phyloP scores from a whole-genome alignment of 768 basidiomycete species.

The Hortiboletus flavorubellus region DNA sequence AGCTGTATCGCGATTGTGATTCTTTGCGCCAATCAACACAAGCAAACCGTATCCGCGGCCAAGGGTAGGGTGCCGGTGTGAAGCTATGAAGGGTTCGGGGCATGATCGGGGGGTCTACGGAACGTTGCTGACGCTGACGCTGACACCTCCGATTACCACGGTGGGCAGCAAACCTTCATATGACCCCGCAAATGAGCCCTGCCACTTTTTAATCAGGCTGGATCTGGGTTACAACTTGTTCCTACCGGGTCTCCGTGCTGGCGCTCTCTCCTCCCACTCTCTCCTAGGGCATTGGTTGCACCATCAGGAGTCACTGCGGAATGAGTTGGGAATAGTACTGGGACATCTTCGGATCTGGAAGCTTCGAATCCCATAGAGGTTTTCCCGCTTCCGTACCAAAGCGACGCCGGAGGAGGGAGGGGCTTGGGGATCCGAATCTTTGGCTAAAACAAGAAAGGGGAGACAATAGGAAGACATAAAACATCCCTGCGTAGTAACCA shows the following conservation, averaged over 20 bases:
- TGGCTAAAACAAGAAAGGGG: neutral
- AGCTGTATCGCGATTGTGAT: constrained; percentile 11
- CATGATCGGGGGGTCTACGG: constrained; percentile 7
- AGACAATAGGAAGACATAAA: neutral
- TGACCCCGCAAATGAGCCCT: constrained; percentile 15
- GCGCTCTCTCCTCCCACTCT: neutral
- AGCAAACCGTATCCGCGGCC: neutral
- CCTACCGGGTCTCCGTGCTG: constrained; percentile 13
- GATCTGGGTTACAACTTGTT: constrained; percentile 13
- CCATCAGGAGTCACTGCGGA: neutral
- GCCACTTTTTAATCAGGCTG: constrained; percentile 18
- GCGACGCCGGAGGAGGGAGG: neutral
- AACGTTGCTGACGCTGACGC: too few species aligned
- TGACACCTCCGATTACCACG: constrained; percentile 25
- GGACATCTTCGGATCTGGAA: constrained; percentile 11
- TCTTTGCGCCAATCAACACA: constrained; percentile 21
- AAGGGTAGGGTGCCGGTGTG: neutral
- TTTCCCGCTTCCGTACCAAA: constrained; percentile 15
- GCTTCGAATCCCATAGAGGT: constrained; percentile 8
- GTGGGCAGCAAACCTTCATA: constrained; percentile 14
- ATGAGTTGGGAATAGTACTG: neutral
- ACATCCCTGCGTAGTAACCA: constrained; percentile 6
- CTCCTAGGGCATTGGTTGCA: neutral
- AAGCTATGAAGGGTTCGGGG: constrained; percentile 1
- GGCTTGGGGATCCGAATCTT: neutral